Base-by-base conservation (phyloP, 2,329 filamentous ascomycete genomes). In the Cladosporium sphaerospermum region DNA sequence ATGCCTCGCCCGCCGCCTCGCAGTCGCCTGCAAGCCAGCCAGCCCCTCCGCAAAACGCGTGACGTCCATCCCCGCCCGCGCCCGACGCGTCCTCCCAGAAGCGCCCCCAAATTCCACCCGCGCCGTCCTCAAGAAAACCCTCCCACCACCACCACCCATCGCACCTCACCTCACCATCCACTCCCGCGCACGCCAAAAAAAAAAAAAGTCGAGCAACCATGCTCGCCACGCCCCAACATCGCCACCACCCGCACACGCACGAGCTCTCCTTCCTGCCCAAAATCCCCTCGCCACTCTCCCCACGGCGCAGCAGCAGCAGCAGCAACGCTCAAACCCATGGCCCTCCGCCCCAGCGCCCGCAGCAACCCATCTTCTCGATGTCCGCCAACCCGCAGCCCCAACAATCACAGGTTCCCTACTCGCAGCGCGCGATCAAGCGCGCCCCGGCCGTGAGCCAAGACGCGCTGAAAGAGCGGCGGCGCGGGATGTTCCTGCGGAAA, bases 401-500 rank as follows among this genome's bases (percentile, higher is more conserved):
- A 10, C 14, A 41, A 49, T 16, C 9, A 9, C 39, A 33, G 18
- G 33, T 33, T 31, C 56, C 51, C 9, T 51, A 51, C 48, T 42
- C 36, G 23, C 52, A 78, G 56, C 77, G 82, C 13, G 73, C 75
- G 11, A 71, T 76, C 51, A 85, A 85, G 56, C 75, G 78, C 34
- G 88, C 86, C 56, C 86, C 84, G 0, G 62, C 86, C 6, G 70
- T 83, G 14, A 78, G 79, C 58, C 78, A 72, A 47, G 72, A 89
- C 64, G 81, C 80, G 14, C 75, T 76, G 0, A 80, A 83, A 52
- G 83, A 88, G 64, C 75, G 78, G 51, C 74, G 88, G 54, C 75
- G 87, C 44, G 79, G 80, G 32, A 73, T 86, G 53, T 92, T 92
- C 61, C 71, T 92, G 55, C 81, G 83, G 64, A 86, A 72, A 50